These are phyloP conservation scores for Blastocladiella britannica DNA, from an alignment of 192 early-diverging fungal species.

Conservation along the genomic window DNA sequence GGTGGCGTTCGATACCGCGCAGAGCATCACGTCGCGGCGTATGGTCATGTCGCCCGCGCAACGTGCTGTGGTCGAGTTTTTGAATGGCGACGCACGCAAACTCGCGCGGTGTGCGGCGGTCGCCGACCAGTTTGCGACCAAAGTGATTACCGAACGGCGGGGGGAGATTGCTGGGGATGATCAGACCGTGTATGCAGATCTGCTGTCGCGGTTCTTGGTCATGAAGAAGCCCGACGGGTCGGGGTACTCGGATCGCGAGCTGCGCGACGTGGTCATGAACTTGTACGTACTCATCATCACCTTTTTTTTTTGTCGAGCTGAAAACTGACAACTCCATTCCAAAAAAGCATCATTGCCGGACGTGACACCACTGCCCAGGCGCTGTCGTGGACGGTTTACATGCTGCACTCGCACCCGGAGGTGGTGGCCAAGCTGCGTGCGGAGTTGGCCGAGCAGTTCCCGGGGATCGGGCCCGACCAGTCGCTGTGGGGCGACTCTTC, in stretches of 20 bases:
- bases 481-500: neutral
- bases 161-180: conserved; percentile 5
- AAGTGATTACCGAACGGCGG: conserved; percentile 12
- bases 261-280: conserved; percentile 24
- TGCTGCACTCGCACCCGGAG: conserved; percentile 17
- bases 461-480: neutral
- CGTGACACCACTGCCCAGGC: conserved; percentile 38
- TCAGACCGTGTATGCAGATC: conserved; percentile 7
- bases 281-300: conserved; percentile 7
- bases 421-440: conserved; percentile 12
- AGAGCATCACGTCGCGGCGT: conserved; percentile 11
- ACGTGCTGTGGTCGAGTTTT: conserved; percentile 13
- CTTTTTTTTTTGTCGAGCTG: neutral
- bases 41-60: conserved; percentile 9
- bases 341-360: conserved; percentile 9
- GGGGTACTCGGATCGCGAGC: conserved; percentile 12
- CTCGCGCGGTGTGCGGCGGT: conserved; percentile 7
- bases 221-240: conserved; percentile 15
- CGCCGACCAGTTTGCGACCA: conserved; percentile 11
- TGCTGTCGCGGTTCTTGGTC: conserved; percentile 26
- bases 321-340: neutral
- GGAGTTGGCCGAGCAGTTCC: conserved; percentile 7
- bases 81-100: conserved; percentile 4
- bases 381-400: conserved; percentile 27
- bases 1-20: conserved; percentile 24